phyloP scores from a whole-genome alignment of 192 early-diverging fungal species.

The Endogone sp. region DNA sequence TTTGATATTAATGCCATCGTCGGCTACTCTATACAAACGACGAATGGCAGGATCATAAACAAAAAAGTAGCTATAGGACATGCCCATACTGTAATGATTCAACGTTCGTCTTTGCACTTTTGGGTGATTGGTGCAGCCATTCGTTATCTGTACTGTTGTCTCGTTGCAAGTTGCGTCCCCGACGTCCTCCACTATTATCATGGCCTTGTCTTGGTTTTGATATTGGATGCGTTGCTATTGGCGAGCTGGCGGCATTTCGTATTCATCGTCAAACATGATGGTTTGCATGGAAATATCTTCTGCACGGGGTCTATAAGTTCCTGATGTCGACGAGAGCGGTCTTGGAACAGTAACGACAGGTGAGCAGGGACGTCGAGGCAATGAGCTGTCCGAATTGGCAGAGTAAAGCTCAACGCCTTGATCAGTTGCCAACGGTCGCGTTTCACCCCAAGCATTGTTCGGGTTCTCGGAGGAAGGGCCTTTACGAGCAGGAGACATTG shows the following conservation, averaged over 20 bases:
- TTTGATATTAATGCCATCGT: too few relatives aligned
- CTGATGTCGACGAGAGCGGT: too few relatives aligned
- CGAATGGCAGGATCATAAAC: too few relatives aligned
- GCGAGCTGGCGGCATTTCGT: background rate
- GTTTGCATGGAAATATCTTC: background rate
- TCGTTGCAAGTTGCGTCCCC: background rate
- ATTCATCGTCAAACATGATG: background rate
- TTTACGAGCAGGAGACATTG: background rate
- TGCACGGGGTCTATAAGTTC: background rate
- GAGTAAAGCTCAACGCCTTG: background rate
- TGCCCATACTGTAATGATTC: conserved; percentile 1
- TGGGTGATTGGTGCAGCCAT: background rate
- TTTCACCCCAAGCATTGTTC: background rate
- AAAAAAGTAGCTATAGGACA: too few relatives aligned
- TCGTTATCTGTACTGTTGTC: background rate
- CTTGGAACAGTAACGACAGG: background rate
- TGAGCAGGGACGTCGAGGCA: background rate
- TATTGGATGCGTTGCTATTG: background rate
- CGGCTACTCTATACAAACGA: too few relatives aligned
- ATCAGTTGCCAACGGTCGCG: background rate
- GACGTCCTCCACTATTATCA: background rate
- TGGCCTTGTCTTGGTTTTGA: conserved; percentile 1
- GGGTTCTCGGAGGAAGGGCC: background rate
- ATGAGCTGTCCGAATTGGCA: background rate
- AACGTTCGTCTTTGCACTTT: background rate